A percentile compares a stretch with the other conserved stretches of the same genome.
These are phyloP conservation scores for Metschnikowia similis DNA, from an alignment of 805 yeast species.

Conservation along the genomic window DNA sequence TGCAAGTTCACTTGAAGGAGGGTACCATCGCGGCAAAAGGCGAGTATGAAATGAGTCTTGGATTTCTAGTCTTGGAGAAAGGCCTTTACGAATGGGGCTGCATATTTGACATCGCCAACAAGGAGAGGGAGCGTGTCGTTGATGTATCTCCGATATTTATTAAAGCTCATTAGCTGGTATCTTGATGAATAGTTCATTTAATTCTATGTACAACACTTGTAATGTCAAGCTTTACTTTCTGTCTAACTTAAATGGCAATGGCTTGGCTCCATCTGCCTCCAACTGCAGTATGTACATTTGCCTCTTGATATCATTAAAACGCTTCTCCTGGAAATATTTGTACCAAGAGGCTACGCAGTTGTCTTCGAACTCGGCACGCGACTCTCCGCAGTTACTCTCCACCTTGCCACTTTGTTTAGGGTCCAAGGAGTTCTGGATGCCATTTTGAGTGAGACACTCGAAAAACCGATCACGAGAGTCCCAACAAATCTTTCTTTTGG, in stretches of 20 bases:
- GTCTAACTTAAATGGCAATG: conserved; percentile 27
- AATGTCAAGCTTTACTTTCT: conserved; percentile 13
- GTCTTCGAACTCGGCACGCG: conserved; percentile 57
- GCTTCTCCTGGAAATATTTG: conserved; percentile 84
- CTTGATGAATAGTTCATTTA: not conserved
- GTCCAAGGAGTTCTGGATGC: conserved; percentile 68
- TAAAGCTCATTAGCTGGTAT: conserved; percentile 17
- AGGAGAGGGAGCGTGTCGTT: conserved; percentile 16
- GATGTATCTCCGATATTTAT: conserved; percentile 34
- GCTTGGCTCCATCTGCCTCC: conserved; percentile 54
- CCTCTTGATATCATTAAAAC: conserved; percentile 70
- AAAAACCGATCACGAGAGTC: conserved; percentile 78
- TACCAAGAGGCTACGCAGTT: conserved; percentile 86
- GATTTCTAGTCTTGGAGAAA: conserved; percentile 62
- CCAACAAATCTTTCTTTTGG: conserved; percentile 81
- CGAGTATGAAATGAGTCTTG: conserved; percentile 40
- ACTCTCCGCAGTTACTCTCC: conserved; percentile 50
- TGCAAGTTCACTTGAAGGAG: conserved; percentile 50
- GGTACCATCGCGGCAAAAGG: conserved; percentile 41
- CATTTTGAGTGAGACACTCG: conserved; percentile 64
- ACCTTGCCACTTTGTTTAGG: conserved; percentile 45
- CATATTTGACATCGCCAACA: conserved; percentile 26
- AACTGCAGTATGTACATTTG: conserved; percentile 65
- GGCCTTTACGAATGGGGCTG: conserved; percentile 83
- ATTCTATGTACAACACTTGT: conserved; percentile 7